Evolutionary conservation across 257 asterid genomes (phyloP).

Genomic region (Verbena officinalis): DNA sequence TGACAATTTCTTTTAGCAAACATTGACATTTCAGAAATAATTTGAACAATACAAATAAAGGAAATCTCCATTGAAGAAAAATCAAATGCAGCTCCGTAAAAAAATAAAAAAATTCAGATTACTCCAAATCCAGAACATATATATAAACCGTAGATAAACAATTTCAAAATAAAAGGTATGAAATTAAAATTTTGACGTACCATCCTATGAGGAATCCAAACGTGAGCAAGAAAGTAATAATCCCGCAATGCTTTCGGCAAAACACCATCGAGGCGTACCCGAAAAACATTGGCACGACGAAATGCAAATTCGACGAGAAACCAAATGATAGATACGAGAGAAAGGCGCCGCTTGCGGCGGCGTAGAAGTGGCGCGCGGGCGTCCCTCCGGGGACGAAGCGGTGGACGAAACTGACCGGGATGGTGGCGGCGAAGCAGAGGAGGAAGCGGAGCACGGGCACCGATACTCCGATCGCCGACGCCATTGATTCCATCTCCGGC

Average conservation of each 20-base stretch:
- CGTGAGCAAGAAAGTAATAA: conserved; percentile 66
- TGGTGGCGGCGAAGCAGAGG: conserved; percentile 80
- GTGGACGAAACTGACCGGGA: conserved; percentile 85
- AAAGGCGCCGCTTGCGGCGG: conserved; percentile 74
- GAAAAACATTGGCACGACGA: conserved; percentile 77
- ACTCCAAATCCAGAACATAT: conserved; percentile 4
- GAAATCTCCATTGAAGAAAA: conserved; percentile 6
- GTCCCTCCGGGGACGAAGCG: conserved; percentile 81
- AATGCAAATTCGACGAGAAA: conserved; percentile 88
- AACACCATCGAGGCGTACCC: conserved; percentile 89
- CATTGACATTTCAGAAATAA: neutral
- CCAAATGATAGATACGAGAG: conserved; percentile 86
- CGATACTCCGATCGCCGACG: conserved; percentile 86
- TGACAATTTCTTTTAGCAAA: neutral
- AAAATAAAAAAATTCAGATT: neutral
- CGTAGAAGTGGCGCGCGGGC: conserved; percentile 75
- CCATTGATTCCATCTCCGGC: conserved; percentile 88
- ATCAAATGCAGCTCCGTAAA: too few relatives aligned
- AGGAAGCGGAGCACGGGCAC: conserved; percentile 90
- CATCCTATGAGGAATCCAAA: conserved; percentile 98
- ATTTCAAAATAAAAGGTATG: neutral
- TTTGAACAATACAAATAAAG: neutral
- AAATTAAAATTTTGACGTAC: conserved; percentile 37
- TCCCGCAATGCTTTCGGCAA: conserved; percentile 68
- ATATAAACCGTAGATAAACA: conserved; percentile 7